Conservation (phyloP, 257 asterid genomes). For the Sherardia arvensis region DNA sequence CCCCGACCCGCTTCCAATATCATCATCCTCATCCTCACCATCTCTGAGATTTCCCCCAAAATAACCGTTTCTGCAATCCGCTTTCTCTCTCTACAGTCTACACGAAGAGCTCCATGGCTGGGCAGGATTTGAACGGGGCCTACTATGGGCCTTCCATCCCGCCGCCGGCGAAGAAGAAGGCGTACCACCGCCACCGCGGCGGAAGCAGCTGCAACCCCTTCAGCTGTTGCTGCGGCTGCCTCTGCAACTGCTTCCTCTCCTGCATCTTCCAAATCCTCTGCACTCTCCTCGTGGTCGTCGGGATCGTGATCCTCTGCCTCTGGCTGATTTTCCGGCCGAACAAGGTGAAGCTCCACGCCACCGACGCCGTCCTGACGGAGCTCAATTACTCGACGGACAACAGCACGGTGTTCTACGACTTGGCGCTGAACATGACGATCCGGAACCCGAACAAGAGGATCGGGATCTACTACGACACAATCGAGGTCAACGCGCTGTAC, state of each 20-base stretch:
- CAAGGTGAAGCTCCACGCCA: conserved; percentile 47
- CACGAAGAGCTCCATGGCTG: conserved; percentile 21
- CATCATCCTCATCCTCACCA: not conserved
- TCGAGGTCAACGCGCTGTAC: conserved; percentile 61
- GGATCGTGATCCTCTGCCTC: conserved; percentile 22
- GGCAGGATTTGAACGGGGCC: conserved; percentile 57
- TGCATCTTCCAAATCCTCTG: conserved; percentile 62
- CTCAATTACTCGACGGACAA: conserved; percentile 35
- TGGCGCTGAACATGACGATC: conserved; percentile 52
- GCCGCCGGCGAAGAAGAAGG: conserved; percentile 26
- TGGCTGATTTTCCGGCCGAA: conserved; percentile 83
- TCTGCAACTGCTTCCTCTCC: conserved; percentile 47
- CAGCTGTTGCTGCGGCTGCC: conserved; percentile 62
- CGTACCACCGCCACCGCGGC: conserved; percentile 47
- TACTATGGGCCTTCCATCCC: conserved; percentile 89
- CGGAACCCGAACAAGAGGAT: conserved; percentile 80
- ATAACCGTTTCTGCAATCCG: not conserved
- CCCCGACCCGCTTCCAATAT: not conserved
- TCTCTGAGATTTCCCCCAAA: not conserved
- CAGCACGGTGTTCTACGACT: conserved; percentile 54
- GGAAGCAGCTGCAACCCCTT: conserved; percentile 66
- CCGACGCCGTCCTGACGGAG: conserved; percentile 48
- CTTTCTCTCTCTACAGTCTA: not conserved
- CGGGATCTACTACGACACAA: conserved; percentile 69
- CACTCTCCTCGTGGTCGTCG: conserved; percentile 37